Percentiles rank a stretch among this genome's conserved stretches.
phyloP scores from a whole-genome alignment of 768 basidiomycete species.

The Lentinula sp. region DNA sequence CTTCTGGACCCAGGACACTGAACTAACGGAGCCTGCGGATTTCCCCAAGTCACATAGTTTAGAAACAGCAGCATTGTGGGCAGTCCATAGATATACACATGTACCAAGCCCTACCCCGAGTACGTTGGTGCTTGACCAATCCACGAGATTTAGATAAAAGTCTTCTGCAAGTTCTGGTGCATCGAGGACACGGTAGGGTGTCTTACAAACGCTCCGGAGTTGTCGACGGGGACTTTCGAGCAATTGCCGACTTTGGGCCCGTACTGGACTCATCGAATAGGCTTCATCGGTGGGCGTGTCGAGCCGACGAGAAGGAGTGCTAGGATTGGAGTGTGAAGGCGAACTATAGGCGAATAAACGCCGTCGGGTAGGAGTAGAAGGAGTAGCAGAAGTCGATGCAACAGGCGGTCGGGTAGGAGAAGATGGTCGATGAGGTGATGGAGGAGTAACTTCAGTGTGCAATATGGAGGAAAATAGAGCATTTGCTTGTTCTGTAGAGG shows the following conservation, averaged over 20 bases:
- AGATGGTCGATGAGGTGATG: slow-evolving; percentile 52
- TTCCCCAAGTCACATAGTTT: slow-evolving; percentile 80
- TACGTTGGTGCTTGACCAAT: slow-evolving; percentile 95
- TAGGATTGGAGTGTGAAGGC: slow-evolving; percentile 51
- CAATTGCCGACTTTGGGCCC: slow-evolving; percentile 72
- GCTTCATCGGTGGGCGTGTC: slow-evolving; percentile 84
- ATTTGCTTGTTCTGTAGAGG: slow-evolving; percentile 65
- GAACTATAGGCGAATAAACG: slow-evolving; percentile 68
- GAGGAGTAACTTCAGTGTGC: slow-evolving; percentile 72
- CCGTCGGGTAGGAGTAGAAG: slow-evolving; percentile 46
- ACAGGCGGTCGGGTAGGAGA: slow-evolving; percentile 52
- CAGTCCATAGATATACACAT: slow-evolving; percentile 97
- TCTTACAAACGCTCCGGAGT: slow-evolving; percentile 83
- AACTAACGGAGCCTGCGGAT: slow-evolving; percentile 73
- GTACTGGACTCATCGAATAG: slow-evolving; percentile 88
- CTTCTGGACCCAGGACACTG: slow-evolving; percentile 90
- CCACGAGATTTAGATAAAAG: slow-evolving; percentile 96
- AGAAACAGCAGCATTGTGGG: slow-evolving; percentile 86
- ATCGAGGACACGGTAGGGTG: slow-evolving; percentile 94
- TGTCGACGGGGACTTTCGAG: slow-evolving; percentile 81
- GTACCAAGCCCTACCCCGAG: slow-evolving; percentile 88
- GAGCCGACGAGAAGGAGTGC: slow-evolving; percentile 50
- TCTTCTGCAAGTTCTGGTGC: slow-evolving; percentile 97
- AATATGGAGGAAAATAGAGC: slow-evolving; percentile 73
- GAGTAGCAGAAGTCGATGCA: slow-evolving; percentile 33